These are phyloP conservation scores for Alternaria hordeiaustralica DNA, from an alignment of 2,329 filamentous ascomycete genomes.

Conservation along the genomic window DNA sequence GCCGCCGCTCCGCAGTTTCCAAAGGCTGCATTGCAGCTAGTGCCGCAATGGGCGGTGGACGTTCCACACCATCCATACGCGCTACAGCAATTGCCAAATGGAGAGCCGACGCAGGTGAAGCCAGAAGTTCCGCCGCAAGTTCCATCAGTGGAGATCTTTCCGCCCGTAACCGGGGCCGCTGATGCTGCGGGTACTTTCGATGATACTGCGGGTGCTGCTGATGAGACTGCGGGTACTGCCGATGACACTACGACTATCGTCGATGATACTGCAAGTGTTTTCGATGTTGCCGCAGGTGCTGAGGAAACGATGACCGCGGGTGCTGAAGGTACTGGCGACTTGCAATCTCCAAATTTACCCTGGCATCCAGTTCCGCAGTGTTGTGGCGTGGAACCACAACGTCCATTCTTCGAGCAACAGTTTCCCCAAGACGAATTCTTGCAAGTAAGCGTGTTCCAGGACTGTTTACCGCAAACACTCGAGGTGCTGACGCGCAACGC, in stretches of 20 bases:
- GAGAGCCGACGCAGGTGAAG: slow-evolving; percentile 50
- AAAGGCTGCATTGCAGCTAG: slow-evolving; percentile 41
- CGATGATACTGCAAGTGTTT: slow-evolving; percentile 1
- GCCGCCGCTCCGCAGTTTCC: slow-evolving; percentile 30
- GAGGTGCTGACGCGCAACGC: not conserved
- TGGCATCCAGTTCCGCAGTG: slow-evolving; percentile 35
- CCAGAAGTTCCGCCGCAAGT: slow-evolving; percentile 25
- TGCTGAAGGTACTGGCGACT: not conserved
- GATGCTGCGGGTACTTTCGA: not conserved
- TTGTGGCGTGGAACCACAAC: not conserved
- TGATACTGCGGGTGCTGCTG: not conserved
- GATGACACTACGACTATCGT: not conserved
- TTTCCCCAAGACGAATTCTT: not conserved
- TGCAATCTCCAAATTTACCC: slow-evolving; percentile 15
- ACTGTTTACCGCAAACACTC: slow-evolving; percentile 1
- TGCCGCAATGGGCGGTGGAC: slow-evolving; percentile 33
- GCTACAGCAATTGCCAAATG: slow-evolving; percentile 55
- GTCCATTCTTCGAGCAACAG: slow-evolving; percentile 1
- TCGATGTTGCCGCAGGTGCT: not conserved
- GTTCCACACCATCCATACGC: slow-evolving; percentile 49
- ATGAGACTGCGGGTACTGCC: not conserved
- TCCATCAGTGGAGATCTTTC: slow-evolving; percentile 24
- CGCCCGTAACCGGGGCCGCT: not conserved
- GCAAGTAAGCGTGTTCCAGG: slow-evolving; percentile 7
- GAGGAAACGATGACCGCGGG: not conserved